A percentile compares a stretch with the other conserved stretches of the same genome.
Evolutionary conservation across 257 asterid species (phyloP).

Genomic region (Phtheirospermum japonicum): DNA sequence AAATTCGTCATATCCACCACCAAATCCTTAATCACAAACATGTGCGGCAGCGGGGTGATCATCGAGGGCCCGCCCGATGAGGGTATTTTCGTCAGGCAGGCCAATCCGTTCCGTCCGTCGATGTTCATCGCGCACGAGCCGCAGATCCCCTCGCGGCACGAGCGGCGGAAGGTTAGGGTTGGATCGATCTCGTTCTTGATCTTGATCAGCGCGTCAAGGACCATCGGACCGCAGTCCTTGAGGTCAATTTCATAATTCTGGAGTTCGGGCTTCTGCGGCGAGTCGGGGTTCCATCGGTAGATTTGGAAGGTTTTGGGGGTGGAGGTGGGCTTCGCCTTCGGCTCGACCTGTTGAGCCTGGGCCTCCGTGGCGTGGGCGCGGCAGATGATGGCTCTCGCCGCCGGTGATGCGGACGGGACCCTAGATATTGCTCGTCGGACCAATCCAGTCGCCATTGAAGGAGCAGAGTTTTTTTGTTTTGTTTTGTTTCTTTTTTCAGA

Average conservation of each 20-base stretch:
- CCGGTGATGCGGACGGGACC: constrained; percentile 46
- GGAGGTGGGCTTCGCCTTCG: constrained; percentile 30
- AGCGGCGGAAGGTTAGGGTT: constrained; percentile 77
- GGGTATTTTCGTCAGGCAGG: constrained; percentile 77
- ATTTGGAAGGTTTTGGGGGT: constrained; percentile 79
- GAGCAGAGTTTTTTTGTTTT: constrained; percentile 9
- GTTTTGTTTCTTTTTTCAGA: no score
- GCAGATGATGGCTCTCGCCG: constrained; percentile 38
- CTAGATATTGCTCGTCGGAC: constrained; percentile 68
- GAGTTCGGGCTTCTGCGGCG: constrained; percentile 69
- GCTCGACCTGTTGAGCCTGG: constrained; percentile 48
- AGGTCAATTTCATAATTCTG: constrained; percentile 67
- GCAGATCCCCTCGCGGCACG: constrained; percentile 98
- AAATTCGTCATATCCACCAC: constrained; percentile 97
- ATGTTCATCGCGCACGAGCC: constrained; percentile 98
- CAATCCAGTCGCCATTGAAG: constrained; percentile 75
- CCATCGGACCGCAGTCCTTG: constrained; percentile 92
- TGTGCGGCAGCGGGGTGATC: constrained; percentile 88
- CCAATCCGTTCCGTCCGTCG: constrained; percentile 80
- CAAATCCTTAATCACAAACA: constrained; percentile 93
- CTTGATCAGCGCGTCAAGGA: constrained; percentile 86
- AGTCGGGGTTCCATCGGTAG: constrained; percentile 92
- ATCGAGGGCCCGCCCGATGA: constrained; percentile 45
- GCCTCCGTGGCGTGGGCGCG: constrained; percentile 64
- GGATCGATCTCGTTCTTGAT: constrained; percentile 91